Conservation (phyloP, 2,329 filamentous ascomycete genomes). For the Cercospora sojina region DNA sequence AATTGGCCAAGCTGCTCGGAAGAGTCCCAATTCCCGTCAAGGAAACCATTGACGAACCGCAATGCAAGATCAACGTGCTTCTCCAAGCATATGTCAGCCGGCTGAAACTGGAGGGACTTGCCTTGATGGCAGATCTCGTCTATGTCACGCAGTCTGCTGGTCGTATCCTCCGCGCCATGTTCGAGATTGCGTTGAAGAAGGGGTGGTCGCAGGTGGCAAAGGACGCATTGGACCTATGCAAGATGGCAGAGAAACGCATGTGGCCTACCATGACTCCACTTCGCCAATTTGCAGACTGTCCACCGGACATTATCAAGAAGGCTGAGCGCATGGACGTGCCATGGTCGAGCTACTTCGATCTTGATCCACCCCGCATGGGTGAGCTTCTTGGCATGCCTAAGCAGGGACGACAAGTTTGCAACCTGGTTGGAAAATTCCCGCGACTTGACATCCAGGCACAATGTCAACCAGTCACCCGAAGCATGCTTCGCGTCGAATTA, state of each 20-base stretch:
- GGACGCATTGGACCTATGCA: conserved; percentile 89
- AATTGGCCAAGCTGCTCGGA: conserved; percentile 85
- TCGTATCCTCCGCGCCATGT: conserved; percentile 90
- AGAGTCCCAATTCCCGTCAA: conserved; percentile 95
- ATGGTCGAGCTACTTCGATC: conserved; percentile 91
- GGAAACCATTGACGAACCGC: conserved; percentile 93
- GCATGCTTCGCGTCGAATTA: conserved; percentile 85
- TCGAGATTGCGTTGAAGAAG: conserved; percentile 96
- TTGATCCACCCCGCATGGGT: conserved; percentile 94
- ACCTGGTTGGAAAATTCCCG: conserved; percentile 87
- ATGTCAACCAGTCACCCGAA: conserved; percentile 90
- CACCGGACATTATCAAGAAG: conserved; percentile 84
- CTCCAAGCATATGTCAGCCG: conserved; percentile 95
- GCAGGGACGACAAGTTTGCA: conserved; percentile 80
- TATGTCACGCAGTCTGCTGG: conserved; percentile 98
- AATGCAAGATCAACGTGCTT: conserved; percentile 97
- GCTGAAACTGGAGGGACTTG: conserved; percentile 87
- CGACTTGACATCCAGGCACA: conserved; percentile 89
- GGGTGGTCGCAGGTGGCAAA: conserved; percentile 93
- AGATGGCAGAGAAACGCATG: conserved; percentile 99
- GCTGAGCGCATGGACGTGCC: conserved; percentile 92
- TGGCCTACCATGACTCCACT: conserved; percentile 98
- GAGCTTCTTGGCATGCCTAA: conserved; percentile 89
- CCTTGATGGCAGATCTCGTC: conserved; percentile 96
- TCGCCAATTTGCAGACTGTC: conserved; percentile 80